Evolutionary conservation across 768 basidiomycete species (phyloP), one percentile per base, ranked within the genome.

Genomic region (Boletales sp.): DNA sequence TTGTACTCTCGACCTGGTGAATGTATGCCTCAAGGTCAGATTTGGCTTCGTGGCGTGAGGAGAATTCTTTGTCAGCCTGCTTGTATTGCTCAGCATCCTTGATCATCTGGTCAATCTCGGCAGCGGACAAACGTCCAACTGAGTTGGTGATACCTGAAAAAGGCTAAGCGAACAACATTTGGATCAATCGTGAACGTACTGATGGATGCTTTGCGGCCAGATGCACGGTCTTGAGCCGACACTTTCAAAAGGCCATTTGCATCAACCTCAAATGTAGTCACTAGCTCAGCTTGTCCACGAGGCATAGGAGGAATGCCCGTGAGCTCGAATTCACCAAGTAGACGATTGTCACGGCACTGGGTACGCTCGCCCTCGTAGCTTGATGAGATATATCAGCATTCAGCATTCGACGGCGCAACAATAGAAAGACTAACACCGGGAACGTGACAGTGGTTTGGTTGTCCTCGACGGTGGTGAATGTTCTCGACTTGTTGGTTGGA

Each of bases 401-500:
- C 40, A 33, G n/a, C 17, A 1, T 17, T 33, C 39, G 41, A 15
- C 7, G 1, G 12, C 33, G 39, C 15, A 25, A 41, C 10, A 14
- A 19, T 11, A 41, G 33, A 36, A 32, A 14, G 11, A 66, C 83
- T 65, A 75, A 87, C 83, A 99, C 96, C 62, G 96, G 96, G 92
- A 98, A 99, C 58, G 95, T 97, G 76, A 99, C 96, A 54, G 91
- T 95, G 55, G 96, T 99, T 76, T 98, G 96, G 81, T 98, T 99
- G 81, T 99, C 96, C 83, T 99, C 96, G 57, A 99, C 96, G 48
- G 96, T 99, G 61, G 96, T 99, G 82, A 99, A 99, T 44, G 90
- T 90, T 67, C 96, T 82, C 35, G 93, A 94, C 78, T 98, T 99
- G 85, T 94, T 98, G 70, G 95, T 94, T 50, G 96, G 96, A 72